phyloP scores from a whole-genome alignment of 2,329 filamentous ascomycete species.

The Colletotrichum brevisporum region DNA sequence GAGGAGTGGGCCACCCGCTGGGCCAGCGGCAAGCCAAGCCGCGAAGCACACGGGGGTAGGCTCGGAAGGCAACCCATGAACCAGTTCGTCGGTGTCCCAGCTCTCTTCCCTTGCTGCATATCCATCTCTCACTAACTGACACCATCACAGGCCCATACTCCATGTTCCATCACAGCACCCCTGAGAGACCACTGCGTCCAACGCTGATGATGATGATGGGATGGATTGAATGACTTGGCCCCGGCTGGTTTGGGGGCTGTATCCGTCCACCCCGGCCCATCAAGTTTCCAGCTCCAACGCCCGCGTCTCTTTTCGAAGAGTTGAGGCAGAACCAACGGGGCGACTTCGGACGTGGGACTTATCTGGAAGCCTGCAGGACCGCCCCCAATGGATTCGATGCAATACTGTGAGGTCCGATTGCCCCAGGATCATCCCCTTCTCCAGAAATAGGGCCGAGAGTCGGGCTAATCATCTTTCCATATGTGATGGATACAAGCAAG shows the following conservation, averaged over 20 bases:
- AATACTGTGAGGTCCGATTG: no score
- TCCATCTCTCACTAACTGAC: neutral
- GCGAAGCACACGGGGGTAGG: neutral
- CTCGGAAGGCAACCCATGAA: constrained; percentile 6
- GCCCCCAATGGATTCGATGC: no score
- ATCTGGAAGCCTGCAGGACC: no score
- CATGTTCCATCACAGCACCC: neutral
- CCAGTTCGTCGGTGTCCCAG: constrained; percentile 7
- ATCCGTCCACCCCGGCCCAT: no score
- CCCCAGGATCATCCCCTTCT: no score
- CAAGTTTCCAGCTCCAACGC: no score
- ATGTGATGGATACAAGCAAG: no score
- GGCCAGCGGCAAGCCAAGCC: neutral
- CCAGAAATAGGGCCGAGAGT: no score
- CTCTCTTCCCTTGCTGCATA: neutral
- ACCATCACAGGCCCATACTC: neutral
- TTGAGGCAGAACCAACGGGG: no score
- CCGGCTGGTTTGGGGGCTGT: neutral
- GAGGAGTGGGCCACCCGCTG: constrained; percentile 4
- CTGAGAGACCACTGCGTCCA: constrained; percentile 1
- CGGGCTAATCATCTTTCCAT: no score
- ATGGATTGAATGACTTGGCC: neutral
- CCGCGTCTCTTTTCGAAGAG: no score
- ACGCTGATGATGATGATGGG: neutral
- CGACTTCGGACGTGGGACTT: no score